phyloP scores from a whole-genome alignment of 2,329 filamentous ascomycete species.

The Fonsecaea pedrosoi region DNA sequence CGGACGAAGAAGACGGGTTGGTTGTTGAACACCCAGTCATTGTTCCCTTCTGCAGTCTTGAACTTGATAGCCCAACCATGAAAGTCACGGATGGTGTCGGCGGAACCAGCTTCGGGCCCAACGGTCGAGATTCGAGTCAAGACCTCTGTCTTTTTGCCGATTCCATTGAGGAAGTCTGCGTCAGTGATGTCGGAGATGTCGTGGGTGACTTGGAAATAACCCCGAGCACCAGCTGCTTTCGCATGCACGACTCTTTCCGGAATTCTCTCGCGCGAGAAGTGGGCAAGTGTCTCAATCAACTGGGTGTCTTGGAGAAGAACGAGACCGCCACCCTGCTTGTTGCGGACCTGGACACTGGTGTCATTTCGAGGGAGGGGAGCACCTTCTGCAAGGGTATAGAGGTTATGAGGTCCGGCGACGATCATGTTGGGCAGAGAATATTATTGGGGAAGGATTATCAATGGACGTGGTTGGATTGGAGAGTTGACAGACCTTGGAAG shows the following conservation, averaged over 20 bases:
- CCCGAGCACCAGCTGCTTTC: slow-evolving; percentile 63
- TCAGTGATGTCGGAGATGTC: slow-evolving; percentile 64
- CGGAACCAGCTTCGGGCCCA: slow-evolving; percentile 53
- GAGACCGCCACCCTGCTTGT: slow-evolving; percentile 45
- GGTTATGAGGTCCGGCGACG: slow-evolving; percentile 35
- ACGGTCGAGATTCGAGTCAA: slow-evolving; percentile 58
- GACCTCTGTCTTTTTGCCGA: slow-evolving; percentile 62
- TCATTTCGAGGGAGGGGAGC: slow-evolving; percentile 33
- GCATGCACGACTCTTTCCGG: slow-evolving; percentile 68
- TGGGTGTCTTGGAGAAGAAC: slow-evolving; percentile 64
- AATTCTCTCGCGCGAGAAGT: slow-evolving; percentile 68
- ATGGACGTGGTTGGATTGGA: not conserved
- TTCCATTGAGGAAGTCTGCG: slow-evolving; percentile 60
- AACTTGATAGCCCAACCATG: slow-evolving; percentile 60
- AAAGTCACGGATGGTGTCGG: slow-evolving; percentile 58
- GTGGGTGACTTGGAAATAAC: slow-evolving; percentile 66
- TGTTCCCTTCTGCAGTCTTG: slow-evolving; percentile 60
- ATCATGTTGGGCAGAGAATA: slow-evolving; percentile 20
- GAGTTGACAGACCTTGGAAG: not conserved
- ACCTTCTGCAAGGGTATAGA: slow-evolving; percentile 37
- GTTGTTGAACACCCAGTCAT: slow-evolving; percentile 58
- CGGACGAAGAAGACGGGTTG: slow-evolving; percentile 73
- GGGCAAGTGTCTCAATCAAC: slow-evolving; percentile 66
- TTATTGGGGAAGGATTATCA: not conserved
- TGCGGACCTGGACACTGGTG: slow-evolving; percentile 32